phyloP scores from a whole-genome alignment of 129 eudicot genomes.

The Artemisia tridentata region DNA sequence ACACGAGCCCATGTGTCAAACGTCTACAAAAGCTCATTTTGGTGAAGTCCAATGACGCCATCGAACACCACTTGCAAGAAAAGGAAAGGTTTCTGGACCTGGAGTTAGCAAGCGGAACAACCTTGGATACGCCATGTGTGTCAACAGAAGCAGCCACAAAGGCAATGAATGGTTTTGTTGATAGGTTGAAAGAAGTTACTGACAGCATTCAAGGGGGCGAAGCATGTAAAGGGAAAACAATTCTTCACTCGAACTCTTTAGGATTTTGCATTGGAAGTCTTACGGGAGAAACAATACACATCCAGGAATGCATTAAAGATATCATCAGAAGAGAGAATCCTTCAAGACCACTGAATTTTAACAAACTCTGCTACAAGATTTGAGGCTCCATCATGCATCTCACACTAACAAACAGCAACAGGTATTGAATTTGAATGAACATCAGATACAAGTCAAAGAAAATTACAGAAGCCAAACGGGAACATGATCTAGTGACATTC shows the following conservation, averaged over 20 bases:
- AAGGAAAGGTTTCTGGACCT: conserved; percentile 32
- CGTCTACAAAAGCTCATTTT: conserved; percentile 31
- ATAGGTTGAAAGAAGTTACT: conserved; percentile 8
- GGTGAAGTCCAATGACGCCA: conserved; percentile 20
- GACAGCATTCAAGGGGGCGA: conserved; percentile 31
- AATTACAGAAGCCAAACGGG: neutral
- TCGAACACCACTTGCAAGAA: conserved; percentile 29
- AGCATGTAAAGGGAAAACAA: conserved; percentile 36
- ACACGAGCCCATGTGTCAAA: conserved; percentile 35
- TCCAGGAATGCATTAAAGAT: conserved; percentile 40
- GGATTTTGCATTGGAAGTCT: conserved; percentile 53
- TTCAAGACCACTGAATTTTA: conserved; percentile 37
- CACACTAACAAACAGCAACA: conserved; percentile 6
- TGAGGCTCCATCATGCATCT: conserved; percentile 22
- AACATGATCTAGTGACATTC: neutral
- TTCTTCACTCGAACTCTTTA: conserved; percentile 39
- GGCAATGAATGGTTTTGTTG: no score
- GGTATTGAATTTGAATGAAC: conserved; percentile 28
- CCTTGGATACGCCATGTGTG: conserved; percentile 9
- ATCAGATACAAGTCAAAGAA: conserved; percentile 5
- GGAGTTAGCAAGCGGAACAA: conserved; percentile 38
- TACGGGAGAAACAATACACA: conserved; percentile 38
- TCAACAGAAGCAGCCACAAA: conserved; percentile 10
- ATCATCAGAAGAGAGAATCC: conserved; percentile 54
- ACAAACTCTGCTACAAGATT: conserved; percentile 23